These are phyloP conservation scores for Saccharomycopsis phalli DNA, from an alignment of 1,139 yeast genomes.

Conservation along the genomic window DNA sequence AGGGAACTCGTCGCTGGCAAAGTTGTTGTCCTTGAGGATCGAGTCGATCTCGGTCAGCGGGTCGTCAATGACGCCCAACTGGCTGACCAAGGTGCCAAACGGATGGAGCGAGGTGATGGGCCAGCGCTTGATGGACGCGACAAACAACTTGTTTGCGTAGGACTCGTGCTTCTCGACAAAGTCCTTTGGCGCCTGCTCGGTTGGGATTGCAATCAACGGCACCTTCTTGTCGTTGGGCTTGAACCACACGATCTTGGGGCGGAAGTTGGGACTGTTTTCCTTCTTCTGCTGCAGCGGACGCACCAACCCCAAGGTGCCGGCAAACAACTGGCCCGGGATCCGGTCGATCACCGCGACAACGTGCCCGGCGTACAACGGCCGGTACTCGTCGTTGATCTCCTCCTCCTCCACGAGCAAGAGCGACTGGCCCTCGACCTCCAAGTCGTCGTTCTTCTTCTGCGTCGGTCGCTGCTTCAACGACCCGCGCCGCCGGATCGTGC, in stretches of 20 bases:
- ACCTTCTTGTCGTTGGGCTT: constrained; percentile 97
- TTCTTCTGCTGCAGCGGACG: constrained; percentile 96
- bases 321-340: constrained; percentile 90
- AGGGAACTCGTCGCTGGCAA: constrained; percentile 77
- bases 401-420: constrained; percentile 88
- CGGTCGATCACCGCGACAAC: constrained; percentile 97
- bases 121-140: constrained; percentile 97
- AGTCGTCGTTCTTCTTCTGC: constrained; percentile 97
- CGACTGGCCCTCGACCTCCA: constrained; percentile 97
- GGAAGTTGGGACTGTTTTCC: constrained; percentile 40
- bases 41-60: constrained; percentile 79
- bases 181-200: constrained; percentile 95
- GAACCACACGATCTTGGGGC: constrained; percentile 96
- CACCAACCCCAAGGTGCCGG: constrained; percentile 85
- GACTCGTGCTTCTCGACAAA: constrained; percentile 86
- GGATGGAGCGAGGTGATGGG: constrained; percentile 98
- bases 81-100: constrained; percentile 86
- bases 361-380: constrained; percentile 95
- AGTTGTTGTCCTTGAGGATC: constrained; percentile 85
- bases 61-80: constrained; percentile 75
- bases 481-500: constrained; percentile 68
- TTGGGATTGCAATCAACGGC: constrained; percentile 95
- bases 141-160: constrained; percentile 75
- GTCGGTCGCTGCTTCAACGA: constrained; percentile 93
- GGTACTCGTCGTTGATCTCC: constrained; percentile 84